Conservation (phyloP, 805 yeast genomes). For the Nakazawaea holstii region DNA sequence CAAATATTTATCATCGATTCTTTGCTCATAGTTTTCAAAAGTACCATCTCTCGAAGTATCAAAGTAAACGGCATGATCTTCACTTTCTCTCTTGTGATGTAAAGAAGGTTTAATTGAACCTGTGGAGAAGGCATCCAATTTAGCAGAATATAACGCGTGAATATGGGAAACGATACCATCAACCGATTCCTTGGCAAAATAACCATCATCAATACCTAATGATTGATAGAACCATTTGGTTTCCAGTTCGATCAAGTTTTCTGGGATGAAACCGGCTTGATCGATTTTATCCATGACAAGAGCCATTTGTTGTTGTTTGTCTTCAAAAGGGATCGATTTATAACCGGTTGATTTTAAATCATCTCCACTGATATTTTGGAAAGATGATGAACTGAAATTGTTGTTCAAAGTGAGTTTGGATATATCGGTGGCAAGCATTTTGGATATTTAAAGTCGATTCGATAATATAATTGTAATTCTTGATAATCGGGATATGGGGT, state of each 20-base stretch:
- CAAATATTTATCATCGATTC: conserved; percentile 78
- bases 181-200: conserved; percentile 81
- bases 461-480: too few species aligned
- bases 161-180: conserved; percentile 78
- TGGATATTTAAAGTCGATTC: too few species aligned
- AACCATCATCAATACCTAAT: conserved; percentile 88
- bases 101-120: conserved; percentile 55
- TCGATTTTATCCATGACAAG: conserved; percentile 78
- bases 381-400: conserved; percentile 29
- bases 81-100: conserved; percentile 72
- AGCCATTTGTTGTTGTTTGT: conserved; percentile 76
- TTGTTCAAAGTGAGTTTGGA: conserved; percentile 24
- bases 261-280: conserved; percentile 85
- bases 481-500: neutral
- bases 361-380: conserved; percentile 24
- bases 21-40: conserved; percentile 51
- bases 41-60: conserved; percentile 60
- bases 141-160: conserved; percentile 86
- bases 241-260: conserved; percentile 76
- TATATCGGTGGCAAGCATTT: conserved; percentile 6
- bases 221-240: conserved; percentile 84
- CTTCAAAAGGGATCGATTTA: conserved; percentile 68
- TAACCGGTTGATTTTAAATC: conserved; percentile 48
- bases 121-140: conserved; percentile 78
- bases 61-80: conserved; percentile 87